Evolutionary conservation across 805 yeast genomes (phyloP), one percentile per base, ranked within the genome.

Genomic region (Metschnikowia koreensis): DNA sequence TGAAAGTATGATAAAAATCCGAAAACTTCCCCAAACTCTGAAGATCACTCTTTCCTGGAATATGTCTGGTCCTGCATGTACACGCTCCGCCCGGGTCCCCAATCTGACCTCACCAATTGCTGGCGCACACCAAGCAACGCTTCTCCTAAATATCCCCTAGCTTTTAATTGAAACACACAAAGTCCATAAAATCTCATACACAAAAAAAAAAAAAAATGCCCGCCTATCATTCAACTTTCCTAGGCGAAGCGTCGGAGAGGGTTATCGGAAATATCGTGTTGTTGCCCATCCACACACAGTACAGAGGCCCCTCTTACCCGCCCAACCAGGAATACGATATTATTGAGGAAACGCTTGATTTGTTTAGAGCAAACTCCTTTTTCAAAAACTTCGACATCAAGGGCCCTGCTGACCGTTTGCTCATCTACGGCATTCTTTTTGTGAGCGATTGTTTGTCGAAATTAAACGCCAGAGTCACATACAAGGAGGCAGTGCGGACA

Each of bases 351-450:
- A 80, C 84, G 28, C 73, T 94, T 49, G 98, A 94, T 69, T 77
- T 94, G 50, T 94, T 94, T 71, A 80, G 99, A 59, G 97, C 97
- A 61, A 94, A 94, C 70, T 88, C 97, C 11, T 93, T 94, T 72
- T 94, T 94, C 81, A 87, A 89, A 67, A 94, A 94, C 76, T 94
- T 94, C 68, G 99, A 94, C 73, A 92, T 94, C 74, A 90, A 90
- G 68, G 97, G 97, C 11, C 88, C 96, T 22, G 87, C 97, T 3
- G 99, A 94, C 68, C 80, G 99, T 59, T 81, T 93, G 10, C 76
- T 94, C 53, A 92, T 96, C 61, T 94, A 94, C 68, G 99, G 99
- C 17, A 94, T 94, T 49, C 74, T 94, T 53, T 94, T 82, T 67
- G 83, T 89, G 36, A 88, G 96, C 46, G 96, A 90, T 64, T 89